phyloP scores from a whole-genome alignment of 108 stramenopile genomes.

The Aurantiochytrium sp. region DNA sequence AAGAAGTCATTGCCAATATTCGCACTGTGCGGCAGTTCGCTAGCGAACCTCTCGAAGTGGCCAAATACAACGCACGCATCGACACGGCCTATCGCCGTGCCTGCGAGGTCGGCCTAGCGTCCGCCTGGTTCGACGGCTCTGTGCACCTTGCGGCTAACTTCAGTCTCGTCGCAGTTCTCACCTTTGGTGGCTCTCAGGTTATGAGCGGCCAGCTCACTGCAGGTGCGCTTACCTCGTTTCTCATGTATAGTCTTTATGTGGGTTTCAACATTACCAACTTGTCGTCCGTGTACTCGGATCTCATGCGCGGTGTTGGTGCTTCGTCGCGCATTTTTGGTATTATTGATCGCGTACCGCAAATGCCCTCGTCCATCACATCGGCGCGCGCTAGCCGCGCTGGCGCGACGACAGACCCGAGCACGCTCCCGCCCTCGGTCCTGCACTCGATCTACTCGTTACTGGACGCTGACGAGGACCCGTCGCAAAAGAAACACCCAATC shows the following conservation, averaged over 20 bases:
- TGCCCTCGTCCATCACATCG: conserved; percentile 23
- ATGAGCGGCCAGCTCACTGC: conserved; percentile 50
- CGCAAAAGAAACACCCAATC: background rate
- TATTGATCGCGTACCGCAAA: conserved; percentile 52
- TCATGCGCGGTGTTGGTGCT: conserved; percentile 65
- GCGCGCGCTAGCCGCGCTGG: background rate
- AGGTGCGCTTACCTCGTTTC: conserved; percentile 72
- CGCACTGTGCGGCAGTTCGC: conserved; percentile 67
- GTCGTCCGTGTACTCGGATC: conserved; percentile 62
- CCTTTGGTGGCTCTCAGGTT: conserved; percentile 68
- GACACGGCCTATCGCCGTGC: conserved; percentile 55
- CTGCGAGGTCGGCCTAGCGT: conserved; percentile 55
- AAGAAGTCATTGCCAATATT: conserved; percentile 57
- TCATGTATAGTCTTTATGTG: conserved; percentile 74
- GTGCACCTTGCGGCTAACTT: conserved; percentile 65
- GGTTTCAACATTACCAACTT: conserved; percentile 64
- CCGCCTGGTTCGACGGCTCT: conserved; percentile 61
- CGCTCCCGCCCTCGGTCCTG: background rate
- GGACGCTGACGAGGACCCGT: background rate
- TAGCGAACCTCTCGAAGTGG: conserved; percentile 56
- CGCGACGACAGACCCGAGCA: background rate
- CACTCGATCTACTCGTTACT: background rate
- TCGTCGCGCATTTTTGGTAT: conserved; percentile 55
- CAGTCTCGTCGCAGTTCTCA: conserved; percentile 64
- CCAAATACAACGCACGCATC: conserved; percentile 49